Conservation (phyloP, 2,329 filamentous ascomycete species). For the Pseudogymnoascus sp. region DNA sequence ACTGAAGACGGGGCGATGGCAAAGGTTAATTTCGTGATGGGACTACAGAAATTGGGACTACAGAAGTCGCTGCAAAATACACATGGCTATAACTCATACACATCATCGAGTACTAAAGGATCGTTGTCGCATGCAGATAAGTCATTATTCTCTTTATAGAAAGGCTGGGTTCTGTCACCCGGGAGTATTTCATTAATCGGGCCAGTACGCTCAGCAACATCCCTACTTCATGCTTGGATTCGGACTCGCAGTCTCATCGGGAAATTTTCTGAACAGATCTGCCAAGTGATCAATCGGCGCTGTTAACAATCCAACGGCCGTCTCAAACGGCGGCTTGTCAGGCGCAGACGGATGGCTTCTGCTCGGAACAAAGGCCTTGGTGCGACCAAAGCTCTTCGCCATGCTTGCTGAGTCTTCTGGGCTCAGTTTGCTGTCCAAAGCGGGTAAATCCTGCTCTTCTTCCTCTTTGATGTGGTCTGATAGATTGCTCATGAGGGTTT, state of each 20-base stretch:
- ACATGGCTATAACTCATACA: no score
- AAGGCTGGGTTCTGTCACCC: background rate
- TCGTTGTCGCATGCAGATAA: background rate
- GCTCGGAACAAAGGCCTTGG: background rate
- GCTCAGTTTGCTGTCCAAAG: conserved; percentile 38
- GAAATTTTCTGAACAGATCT: conserved; percentile 51
- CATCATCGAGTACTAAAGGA: background rate
- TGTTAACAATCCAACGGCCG: conserved; percentile 43
- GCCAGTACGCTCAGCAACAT: no score
- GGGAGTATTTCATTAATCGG: no score
- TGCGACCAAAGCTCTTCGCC: background rate
- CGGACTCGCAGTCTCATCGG: conserved; percentile 28
- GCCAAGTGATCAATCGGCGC: conserved; percentile 50
- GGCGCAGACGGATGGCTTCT: background rate
- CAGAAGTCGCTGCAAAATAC: no score
- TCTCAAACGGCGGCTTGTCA: conserved; percentile 47
- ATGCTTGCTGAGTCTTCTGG: conserved; percentile 18
- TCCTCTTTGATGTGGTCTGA: conserved; percentile 45
- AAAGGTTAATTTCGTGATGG: no score
- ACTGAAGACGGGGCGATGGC: no score
- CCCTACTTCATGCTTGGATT: conserved; percentile 13
- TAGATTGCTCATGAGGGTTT: conserved; percentile 38
- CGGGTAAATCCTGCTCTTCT: conserved; percentile 42
- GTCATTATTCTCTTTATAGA: background rate
- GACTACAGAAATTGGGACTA: no score